A percentile compares a stretch with the other conserved stretches of the same genome.
Conservation (phyloP, 2,329 filamentous ascomycete species). For the Ophiocordyceps camponoti-leonardi region DNA sequence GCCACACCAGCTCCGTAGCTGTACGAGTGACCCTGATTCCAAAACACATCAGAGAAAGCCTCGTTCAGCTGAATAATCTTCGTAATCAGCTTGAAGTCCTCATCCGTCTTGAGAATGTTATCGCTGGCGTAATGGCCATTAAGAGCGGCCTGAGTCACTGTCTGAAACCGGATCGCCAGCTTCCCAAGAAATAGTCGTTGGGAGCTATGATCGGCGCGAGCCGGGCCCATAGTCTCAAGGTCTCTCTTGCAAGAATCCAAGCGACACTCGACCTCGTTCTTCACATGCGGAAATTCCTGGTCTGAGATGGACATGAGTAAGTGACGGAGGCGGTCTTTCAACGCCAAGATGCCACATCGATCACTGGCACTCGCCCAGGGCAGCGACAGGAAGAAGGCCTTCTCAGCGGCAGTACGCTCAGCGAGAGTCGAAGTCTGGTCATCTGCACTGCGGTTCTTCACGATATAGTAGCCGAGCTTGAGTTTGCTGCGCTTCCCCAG, state of each 20-base stretch:
- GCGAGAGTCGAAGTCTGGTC: constrained; percentile 15
- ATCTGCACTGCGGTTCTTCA: constrained; percentile 29
- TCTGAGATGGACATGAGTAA: constrained; percentile 24
- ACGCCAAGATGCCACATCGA: constrained; percentile 15
- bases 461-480: constrained; percentile 28
- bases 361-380: constrained; percentile 18
- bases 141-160: constrained; percentile 12
- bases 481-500: constrained; percentile 20
- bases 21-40: constrained; percentile 6
- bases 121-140: constrained; percentile 17
- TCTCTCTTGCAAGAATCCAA: constrained; percentile 3
- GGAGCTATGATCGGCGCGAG: constrained; percentile 9
- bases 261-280: constrained; percentile 9
- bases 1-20: constrained; percentile 1
- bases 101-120: constrained; percentile 10
- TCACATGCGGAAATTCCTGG: constrained; percentile 18
- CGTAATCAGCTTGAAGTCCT: constrained; percentile 18
- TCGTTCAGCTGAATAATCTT: constrained; percentile 19
- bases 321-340: constrained; percentile 16
- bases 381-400: constrained; percentile 16
- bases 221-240: constrained; percentile 13
- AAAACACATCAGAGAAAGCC: constrained; percentile 13
- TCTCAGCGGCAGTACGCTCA: constrained; percentile 16
- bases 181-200: constrained; percentile 19
- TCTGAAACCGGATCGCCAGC: constrained; percentile 14